Base-by-base conservation (phyloP, 768 basidiomycete genomes). In the Lentinula sp. region DNA sequence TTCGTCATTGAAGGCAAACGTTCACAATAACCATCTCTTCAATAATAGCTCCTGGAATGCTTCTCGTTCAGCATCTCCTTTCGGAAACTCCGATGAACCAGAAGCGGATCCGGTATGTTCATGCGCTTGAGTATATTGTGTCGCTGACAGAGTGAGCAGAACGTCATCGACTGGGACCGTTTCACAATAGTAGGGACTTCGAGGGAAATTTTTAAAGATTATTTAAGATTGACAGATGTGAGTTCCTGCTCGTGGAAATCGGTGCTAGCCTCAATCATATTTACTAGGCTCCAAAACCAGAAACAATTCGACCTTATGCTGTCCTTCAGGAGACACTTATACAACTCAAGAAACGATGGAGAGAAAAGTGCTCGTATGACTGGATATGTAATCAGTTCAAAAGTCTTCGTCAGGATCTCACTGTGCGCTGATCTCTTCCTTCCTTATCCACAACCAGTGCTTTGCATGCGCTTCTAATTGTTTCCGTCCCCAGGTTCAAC, bases 371-470 rank as follows among this genome's bases (percentile, higher is more conserved):
- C 15, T 73, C 79, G 0, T 97, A 98, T 69, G 75, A 82, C 60
- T 99, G 93, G 88, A 93, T 98, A 70, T 95, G 96, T 71, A 97
- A 91, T 69, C 97, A 99, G 73, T 93, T 99, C 78, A 98, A 99
- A 80, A 94, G 91, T 71, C 77, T 99, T 61, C 86, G 97, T 45
- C 97, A 98, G 73, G 97, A 99, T 78, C 81, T 99, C 63, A 98
- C 95, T 66, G 96, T 96, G 76, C 77, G 91, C 83, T 50, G 36
- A 61, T 50, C 60, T 54, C 33, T 48, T 59, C 59, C 43, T 63
- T 36, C 23, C 45, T 18, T 39, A 18, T 39, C 50, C 68, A 67
- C 80, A 74, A 45, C 50, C 53, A 59, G 54, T 54, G 53, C 53
- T 53, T 57, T 39, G 66, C 65, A 65, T 39, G 66, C 65, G 65